Conservation (phyloP, 1,284 basidiomycete genomes). For the Sporisorium reilianum region DNA sequence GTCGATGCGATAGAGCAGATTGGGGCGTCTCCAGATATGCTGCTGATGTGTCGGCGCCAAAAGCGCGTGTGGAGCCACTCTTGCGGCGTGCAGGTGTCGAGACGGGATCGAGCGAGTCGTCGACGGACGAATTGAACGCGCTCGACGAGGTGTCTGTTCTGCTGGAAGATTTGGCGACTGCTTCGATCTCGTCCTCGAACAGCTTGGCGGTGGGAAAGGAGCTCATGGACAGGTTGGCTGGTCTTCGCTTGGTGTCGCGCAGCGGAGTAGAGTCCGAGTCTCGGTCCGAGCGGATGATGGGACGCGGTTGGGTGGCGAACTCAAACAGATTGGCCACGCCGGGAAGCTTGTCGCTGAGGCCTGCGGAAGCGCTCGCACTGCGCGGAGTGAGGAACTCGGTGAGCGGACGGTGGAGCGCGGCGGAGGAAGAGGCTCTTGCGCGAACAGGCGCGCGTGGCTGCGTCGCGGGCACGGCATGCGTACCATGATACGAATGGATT, state of each 20-base stretch:
- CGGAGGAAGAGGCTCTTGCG: constrained; percentile 46
- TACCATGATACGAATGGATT: background rate
- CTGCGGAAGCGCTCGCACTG: constrained; percentile 51
- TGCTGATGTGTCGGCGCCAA: constrained; percentile 11
- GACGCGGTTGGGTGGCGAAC: constrained; percentile 52
- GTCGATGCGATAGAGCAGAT: constrained; percentile 28
- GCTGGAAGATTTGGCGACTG: constrained; percentile 24
- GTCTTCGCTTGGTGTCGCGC: constrained; percentile 42
- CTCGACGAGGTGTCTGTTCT: background rate
- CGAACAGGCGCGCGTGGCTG: constrained; percentile 31
- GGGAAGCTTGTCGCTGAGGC: constrained; percentile 44
- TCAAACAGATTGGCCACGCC: constrained; percentile 55
- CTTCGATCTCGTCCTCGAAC: constrained; percentile 50
- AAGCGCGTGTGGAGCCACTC: constrained; percentile 8
- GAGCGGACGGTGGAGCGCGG: constrained; percentile 39
- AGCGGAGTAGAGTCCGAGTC: constrained; percentile 28
- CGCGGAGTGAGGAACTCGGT: constrained; percentile 52
- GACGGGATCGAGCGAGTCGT: constrained; percentile 15
- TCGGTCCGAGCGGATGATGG: constrained; percentile 32
- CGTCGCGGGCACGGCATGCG: constrained; percentile 1
- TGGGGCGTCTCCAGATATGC: constrained; percentile 25
- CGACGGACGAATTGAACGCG: background rate
- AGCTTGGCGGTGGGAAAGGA: constrained; percentile 48
- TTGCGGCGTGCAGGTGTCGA: constrained; percentile 35
- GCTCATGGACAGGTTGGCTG: constrained; percentile 37